Evolutionary conservation across 805 yeast species (phyloP).

Genomic region (Priceomyces carsonii): DNA sequence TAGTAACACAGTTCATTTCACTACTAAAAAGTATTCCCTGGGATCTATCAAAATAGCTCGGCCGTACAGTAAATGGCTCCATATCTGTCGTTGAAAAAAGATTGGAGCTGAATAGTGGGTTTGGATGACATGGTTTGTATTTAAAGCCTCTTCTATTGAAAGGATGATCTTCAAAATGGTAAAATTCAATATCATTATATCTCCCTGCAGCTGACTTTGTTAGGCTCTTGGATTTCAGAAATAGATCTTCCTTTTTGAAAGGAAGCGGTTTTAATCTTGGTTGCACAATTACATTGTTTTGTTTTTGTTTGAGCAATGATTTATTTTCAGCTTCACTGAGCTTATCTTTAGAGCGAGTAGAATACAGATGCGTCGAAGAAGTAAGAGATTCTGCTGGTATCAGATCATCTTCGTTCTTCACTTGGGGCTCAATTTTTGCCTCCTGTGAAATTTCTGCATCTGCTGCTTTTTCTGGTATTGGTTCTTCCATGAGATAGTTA

Average conservation of each 20-base stretch:
- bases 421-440: slow-evolving; percentile 19
- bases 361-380: slow-evolving; percentile 16
- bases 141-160: slow-evolving; percentile 77
- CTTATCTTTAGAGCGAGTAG: slow-evolving; percentile 27
- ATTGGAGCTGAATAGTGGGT: slow-evolving; percentile 54
- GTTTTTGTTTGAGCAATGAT: slow-evolving; percentile 24
- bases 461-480: background rate
- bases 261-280: slow-evolving; percentile 38
- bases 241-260: slow-evolving; percentile 22
- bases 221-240: slow-evolving; percentile 1
- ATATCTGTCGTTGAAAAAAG: slow-evolving; percentile 73
- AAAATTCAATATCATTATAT: slow-evolving; percentile 28
- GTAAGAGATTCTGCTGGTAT: background rate
- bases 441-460: slow-evolving; percentile 7
- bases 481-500: slow-evolving; percentile 2
- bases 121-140: slow-evolving; percentile 76
- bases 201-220: slow-evolving; percentile 4
- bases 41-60: slow-evolving; percentile 70
- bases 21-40: slow-evolving; percentile 46
- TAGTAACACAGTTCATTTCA: slow-evolving; percentile 45
- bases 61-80: slow-evolving; percentile 60
- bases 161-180: slow-evolving; percentile 73
- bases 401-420: slow-evolving; percentile 11
- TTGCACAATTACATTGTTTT: slow-evolving; percentile 31
- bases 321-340: slow-evolving; percentile 17